Conservation (phyloP, 1,284 basidiomycete genomes). For the Cutaneotrichosporon arboriforme region DNA sequence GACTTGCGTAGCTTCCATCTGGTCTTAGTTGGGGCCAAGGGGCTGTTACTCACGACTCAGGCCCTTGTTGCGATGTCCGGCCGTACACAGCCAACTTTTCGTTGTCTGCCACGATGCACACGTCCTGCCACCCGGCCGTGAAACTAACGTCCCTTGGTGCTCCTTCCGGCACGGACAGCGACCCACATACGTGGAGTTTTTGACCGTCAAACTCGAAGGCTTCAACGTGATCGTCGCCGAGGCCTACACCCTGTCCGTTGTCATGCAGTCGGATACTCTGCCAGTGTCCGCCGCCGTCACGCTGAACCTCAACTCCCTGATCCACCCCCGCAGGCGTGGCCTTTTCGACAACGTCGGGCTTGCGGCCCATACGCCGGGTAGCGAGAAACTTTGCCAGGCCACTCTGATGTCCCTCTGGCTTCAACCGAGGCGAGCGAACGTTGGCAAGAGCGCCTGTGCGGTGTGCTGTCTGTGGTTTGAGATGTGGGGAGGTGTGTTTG, state of each 20-base stretch:
- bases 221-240: constrained; percentile 25
- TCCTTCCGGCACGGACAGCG: background rate
- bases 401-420: constrained; percentile 13
- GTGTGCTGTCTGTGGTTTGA: background rate
- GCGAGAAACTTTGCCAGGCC: constrained; percentile 39
- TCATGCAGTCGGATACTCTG: constrained; percentile 19
- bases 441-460: constrained; percentile 11
- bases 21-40: background rate
- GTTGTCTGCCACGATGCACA: constrained; percentile 13
- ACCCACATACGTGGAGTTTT: constrained; percentile 25
- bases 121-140: constrained; percentile 16
- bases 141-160: constrained; percentile 16
- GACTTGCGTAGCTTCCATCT: constrained; percentile 4
- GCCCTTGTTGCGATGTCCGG: background rate
- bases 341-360: background rate
- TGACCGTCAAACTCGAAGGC: constrained; percentile 29
- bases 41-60: background rate
- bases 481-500: constrained; percentile 1
- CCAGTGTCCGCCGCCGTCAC: constrained; percentile 39
- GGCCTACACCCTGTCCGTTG: constrained; percentile 31
- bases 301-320: constrained; percentile 34
- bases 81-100: constrained; percentile 10
- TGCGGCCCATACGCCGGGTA: constrained; percentile 6
- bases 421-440: constrained; percentile 5
- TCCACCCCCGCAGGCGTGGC: constrained; percentile 21